Conservation (phyloP, 768 basidiomycete species). For the Hericium rajendrae region DNA sequence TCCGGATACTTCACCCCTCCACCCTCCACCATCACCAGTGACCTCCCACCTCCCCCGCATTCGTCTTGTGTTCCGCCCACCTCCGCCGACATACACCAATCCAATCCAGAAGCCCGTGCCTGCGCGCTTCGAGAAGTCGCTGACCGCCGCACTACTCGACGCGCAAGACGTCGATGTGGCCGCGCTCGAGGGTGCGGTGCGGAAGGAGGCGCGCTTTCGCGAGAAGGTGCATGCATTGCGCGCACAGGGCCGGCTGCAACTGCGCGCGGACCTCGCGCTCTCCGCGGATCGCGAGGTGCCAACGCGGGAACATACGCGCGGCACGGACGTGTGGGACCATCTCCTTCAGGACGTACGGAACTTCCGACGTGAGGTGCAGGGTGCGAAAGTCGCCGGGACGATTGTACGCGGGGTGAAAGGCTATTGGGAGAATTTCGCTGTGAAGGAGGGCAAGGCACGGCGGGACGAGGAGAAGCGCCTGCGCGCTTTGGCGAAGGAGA, state of each 20-base stretch:
- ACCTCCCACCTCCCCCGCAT: constrained; percentile 33
- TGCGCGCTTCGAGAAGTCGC: constrained; percentile 32
- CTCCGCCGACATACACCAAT: constrained; percentile 50
- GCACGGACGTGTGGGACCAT: constrained; percentile 50
- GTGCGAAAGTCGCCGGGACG: constrained; percentile 32
- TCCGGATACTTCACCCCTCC: neutral
- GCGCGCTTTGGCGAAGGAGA: constrained; percentile 58
- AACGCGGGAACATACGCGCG: constrained; percentile 8
- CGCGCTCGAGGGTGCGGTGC: constrained; percentile 27
- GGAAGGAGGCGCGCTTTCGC: constrained; percentile 33
- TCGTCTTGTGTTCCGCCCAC: constrained; percentile 56
- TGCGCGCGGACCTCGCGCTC: constrained; percentile 27
- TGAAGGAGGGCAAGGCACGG: constrained; percentile 49
- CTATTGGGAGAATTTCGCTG: constrained; percentile 67
- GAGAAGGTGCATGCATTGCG: constrained; percentile 36
- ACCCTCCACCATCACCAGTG: neutral
- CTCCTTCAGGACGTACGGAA: constrained; percentile 38
- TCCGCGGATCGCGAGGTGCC: constrained; percentile 7
- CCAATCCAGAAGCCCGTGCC: constrained; percentile 59
- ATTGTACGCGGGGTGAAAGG: constrained; percentile 57
- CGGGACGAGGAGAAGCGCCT: constrained; percentile 59
- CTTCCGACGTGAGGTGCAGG: constrained; percentile 18
- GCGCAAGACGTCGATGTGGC: constrained; percentile 38
- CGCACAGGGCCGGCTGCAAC: constrained; percentile 36
- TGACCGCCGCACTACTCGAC: constrained; percentile 22